Conservation (phyloP, 2,329 filamentous ascomycete species). For the Fusarium compactum region DNA sequence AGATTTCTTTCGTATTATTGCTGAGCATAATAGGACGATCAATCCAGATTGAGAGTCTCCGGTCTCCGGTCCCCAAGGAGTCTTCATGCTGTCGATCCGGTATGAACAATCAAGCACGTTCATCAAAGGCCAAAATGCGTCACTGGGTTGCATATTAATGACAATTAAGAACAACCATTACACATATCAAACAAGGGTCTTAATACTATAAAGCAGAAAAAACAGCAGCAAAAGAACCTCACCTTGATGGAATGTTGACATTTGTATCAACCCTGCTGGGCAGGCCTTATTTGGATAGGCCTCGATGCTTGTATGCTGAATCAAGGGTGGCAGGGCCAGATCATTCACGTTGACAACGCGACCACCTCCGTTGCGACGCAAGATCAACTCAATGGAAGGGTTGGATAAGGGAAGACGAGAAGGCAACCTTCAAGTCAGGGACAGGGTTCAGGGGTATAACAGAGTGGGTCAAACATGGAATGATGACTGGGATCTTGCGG, state of each 20-base stretch:
- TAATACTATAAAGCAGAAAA: not conserved
- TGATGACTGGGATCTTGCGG: slow-evolving; percentile 27
- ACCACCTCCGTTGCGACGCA: slow-evolving; percentile 7
- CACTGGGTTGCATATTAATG: slow-evolving; percentile 12
- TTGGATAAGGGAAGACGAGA: slow-evolving; percentile 32
- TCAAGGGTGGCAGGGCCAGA: not conserved
- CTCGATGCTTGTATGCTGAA: not conserved
- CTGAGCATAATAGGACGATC: slow-evolving; percentile 15
- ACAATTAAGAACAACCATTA: slow-evolving; percentile 3
- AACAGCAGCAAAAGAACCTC: not conserved
- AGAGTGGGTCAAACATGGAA: slow-evolving; percentile 33
- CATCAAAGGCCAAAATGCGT: slow-evolving; percentile 2
- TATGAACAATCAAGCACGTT: slow-evolving; percentile 9
- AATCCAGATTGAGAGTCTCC: not conserved
- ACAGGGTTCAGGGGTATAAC: slow-evolving; percentile 42
- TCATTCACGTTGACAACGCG: slow-evolving; percentile 8
- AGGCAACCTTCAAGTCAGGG: slow-evolving; percentile 17
- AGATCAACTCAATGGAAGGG: slow-evolving; percentile 23
- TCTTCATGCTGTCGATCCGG: slow-evolving; percentile 17
- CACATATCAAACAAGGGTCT: not conserved
- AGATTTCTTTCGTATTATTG: slow-evolving; percentile 27
- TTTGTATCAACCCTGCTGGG: not conserved
- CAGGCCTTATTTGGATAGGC: not conserved
- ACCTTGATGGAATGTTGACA: not conserved
- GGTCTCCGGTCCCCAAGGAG: not conserved